Base-by-base conservation (phyloP, 2,329 filamentous ascomycete genomes). In the Biscogniauxia mediterranea region DNA sequence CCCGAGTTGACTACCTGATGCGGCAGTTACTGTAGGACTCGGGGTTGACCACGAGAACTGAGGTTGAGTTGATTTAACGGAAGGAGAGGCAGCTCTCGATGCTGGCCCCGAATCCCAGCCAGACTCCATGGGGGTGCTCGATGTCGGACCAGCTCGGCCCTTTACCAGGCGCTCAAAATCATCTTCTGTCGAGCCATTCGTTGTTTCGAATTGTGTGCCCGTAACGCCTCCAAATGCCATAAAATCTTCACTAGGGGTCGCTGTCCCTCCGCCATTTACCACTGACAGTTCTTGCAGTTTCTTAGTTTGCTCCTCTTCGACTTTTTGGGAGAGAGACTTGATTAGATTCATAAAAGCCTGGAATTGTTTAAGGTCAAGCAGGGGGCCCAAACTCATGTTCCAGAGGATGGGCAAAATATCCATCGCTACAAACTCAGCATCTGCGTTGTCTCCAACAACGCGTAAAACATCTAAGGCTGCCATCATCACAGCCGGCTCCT, bases 401-500 rank as follows among this genome's bases (percentile, higher is more conserved):
- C 95, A 99, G 1, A 99, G 80, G 9, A 96, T 85, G 0, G 95
- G 95, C 11, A 99, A 79, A 17, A 97, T 87, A 59, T 98, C 94
- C 79, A 95, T 88, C 13, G 95, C 95, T 21, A 97, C 85, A 72
- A 97, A 98, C 52, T 97, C 95, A 1, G 89, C 85, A 72, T 98
- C 95, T 4, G 90, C 93, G 20, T 89, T 83, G 55, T 86, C 85
- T 8, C 93, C 93, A 26, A 99, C 89, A 55, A 97, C 90, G 55
- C 85, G 86, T 66, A 98, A 87, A 0, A 97, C 92, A 59, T 89
- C 89, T 38, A 98, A 81, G 0, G 93, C 90, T 5, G 94, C 93
- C 81, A 98, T 90, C 91, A 98, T 98, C 9, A 99, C 95, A 7
- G 93, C 93, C 0, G 95, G 95, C 74, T 99, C 95, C 73, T 97